phyloP scores from a whole-genome alignment of 2,329 filamentous ascomycete genomes.

The Colletotrichum chrysophilum region DNA sequence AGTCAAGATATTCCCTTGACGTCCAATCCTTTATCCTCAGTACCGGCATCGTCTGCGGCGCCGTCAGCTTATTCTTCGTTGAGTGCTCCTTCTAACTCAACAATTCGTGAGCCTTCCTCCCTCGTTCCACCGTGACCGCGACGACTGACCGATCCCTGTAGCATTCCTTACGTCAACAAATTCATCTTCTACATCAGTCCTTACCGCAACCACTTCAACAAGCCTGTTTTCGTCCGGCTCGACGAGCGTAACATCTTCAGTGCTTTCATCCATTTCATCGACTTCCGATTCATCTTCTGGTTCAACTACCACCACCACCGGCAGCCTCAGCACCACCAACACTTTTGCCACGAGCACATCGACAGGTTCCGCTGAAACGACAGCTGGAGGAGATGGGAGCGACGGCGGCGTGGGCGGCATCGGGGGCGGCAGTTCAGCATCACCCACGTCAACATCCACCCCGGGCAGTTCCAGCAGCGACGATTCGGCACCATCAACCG shows the following conservation, averaged over 20 bases:
- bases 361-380: not conserved
- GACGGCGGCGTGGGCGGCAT: not conserved
- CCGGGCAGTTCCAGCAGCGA: conserved; percentile 7
- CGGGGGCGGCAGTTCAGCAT: not conserved
- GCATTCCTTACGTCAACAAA: conserved; percentile 20
- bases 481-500: conserved; percentile 19
- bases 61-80: conserved; percentile 18
- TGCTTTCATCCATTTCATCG: conserved; percentile 10
- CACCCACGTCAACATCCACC: conserved; percentile 25
- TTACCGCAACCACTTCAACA: conserved; percentile 13
- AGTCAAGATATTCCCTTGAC: conserved; percentile 27
- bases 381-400: not conserved
- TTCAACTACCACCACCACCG: not conserved
- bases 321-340: not conserved
- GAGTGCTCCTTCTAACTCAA: conserved; percentile 26
- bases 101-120: conserved; percentile 24
- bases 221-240: conserved; percentile 14
- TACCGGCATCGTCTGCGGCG: not conserved
- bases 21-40: conserved; percentile 33
- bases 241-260: conserved; percentile 5
- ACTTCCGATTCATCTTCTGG: not conserved
- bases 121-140: not conserved
- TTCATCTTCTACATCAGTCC: conserved; percentile 20
- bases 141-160: not conserved
- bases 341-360: conserved; percentile 13